Evolutionary conservation across 2,329 filamentous ascomycete species (phyloP), one percentile per base, ranked within the genome.

Genomic region (Ophiocordyceps camponoti-saundersi): DNA sequence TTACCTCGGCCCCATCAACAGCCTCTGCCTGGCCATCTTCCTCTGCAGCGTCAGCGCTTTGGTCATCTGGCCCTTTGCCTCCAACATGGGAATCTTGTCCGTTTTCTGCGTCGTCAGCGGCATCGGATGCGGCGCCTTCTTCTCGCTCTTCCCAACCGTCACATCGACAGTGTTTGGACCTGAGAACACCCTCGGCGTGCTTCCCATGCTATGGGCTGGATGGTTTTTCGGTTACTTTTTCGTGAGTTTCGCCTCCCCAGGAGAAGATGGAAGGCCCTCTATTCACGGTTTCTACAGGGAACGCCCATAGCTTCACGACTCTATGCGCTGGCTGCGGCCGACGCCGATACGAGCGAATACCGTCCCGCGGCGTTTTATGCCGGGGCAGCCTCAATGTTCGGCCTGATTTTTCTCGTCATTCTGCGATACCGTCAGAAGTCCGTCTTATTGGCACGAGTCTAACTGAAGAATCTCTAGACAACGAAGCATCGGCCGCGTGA

Each of bases 141-240:
- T 59, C 47, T 57, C 56, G 39, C 46, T 59, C 3, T 57, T 57
- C 10, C 55, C 57, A 2, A 49, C 53, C 1, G 52, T 52, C 15
- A 46, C 57, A 2, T 52, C 53, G 10, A 47, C 51, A 12, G 49
- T 52, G 0, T 59, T 58, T 29, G 57, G 57, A 1, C 39, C 47
- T 1, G 44, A 51, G 15, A 59, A 59, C 30, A 53, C 51, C 3
- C 50, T 59, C 47, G 53, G 51, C 7, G 54, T 58, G 6, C 48
- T 59, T 3, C 57, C 57, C 2, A 52, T 59, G 6, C 46, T 58
- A 29, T 59, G 57, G 57, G 51, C 52, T 15, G 50, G 53, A 1
- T 59, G 57, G 56, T 53, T 58, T 12, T 57, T 56, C 41, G 57
- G 57, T 0, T 59, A 55, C 46, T 57, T 58, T 26, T 54, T 59